phyloP scores from a whole-genome alignment of 257 asterid species.

The Fraxinus americana region DNA sequence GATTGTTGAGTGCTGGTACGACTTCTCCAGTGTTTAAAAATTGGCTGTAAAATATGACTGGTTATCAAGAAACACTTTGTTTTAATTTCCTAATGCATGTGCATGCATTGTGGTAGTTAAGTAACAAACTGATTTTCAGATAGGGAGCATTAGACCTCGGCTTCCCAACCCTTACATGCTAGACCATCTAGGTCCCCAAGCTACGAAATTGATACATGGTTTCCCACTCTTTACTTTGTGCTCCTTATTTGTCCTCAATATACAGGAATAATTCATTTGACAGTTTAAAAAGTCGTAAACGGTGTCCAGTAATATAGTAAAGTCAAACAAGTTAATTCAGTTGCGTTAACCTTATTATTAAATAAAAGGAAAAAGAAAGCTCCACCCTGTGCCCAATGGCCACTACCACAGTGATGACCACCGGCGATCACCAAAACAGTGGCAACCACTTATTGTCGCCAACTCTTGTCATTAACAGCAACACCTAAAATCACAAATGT shows the following conservation, averaged over 20 bases:
- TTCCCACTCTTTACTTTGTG: background rate
- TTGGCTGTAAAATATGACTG: background rate
- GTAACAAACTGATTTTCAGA: background rate
- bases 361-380: too few relatives aligned
- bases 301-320: background rate
- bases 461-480: too few relatives aligned
- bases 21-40: background rate
- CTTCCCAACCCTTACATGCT: background rate
- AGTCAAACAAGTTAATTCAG: too few relatives aligned
- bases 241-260: background rate
- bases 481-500: too few relatives aligned
- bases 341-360: background rate
- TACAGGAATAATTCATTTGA: background rate
- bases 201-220: background rate
- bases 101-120: background rate
- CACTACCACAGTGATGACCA: background rate
- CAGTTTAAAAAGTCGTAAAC: background rate
- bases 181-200: background rate
- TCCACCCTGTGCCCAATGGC: background rate
- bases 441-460: background rate
- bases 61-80: background rate
- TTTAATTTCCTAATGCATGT: background rate
- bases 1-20: background rate
- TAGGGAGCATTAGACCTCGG: background rate
- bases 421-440: background rate